phyloP scores from a whole-genome alignment of 305 asterid species.

The Caryopteris hybrid region DNA sequence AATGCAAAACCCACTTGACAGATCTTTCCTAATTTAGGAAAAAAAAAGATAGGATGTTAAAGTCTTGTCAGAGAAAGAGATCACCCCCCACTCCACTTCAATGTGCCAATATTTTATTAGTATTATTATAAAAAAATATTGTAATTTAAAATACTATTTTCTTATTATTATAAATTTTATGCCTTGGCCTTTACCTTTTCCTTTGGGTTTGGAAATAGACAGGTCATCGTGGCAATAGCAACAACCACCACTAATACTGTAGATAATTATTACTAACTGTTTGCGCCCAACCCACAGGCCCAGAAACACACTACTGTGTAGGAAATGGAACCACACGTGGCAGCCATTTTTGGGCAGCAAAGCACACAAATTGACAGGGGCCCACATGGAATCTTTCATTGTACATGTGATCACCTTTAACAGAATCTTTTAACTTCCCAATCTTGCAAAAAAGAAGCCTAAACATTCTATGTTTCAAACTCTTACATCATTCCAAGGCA shows the following conservation, averaged over 20 bases:
- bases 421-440: slow-evolving; percentile 36
- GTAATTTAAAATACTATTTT: not conserved
- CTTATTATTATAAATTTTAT: not conserved
- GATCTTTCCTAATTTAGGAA: slow-evolving; percentile 31
- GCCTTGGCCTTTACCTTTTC: slow-evolving; percentile 18
- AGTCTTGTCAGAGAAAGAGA: slow-evolving; percentile 14
- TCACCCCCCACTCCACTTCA: slow-evolving; percentile 21
- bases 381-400: slow-evolving; percentile 37
- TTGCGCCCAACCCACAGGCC: slow-evolving; percentile 7
- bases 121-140: too few species aligned
- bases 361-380: slow-evolving; percentile 16
- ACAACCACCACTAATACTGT: slow-evolving; percentile 19
- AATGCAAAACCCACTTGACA: slow-evolving; percentile 20
- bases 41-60: slow-evolving; percentile 12
- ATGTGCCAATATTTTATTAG: slow-evolving; percentile 13
- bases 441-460: slow-evolving; percentile 24
- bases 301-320: not conserved
- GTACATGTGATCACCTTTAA: not conserved
- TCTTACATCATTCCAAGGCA: slow-evolving; percentile 24
- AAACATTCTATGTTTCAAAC: slow-evolving; percentile 15
- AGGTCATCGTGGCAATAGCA: slow-evolving; percentile 36
- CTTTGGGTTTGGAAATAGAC: slow-evolving; percentile 50
- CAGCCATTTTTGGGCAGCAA: slow-evolving; percentile 21
- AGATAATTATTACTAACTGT: not conserved
- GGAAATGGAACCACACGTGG: slow-evolving; percentile 41